These are phyloP conservation scores for Dendrothele bispora DNA, from an alignment of 768 basidiomycete species.

Conservation along the genomic window DNA sequence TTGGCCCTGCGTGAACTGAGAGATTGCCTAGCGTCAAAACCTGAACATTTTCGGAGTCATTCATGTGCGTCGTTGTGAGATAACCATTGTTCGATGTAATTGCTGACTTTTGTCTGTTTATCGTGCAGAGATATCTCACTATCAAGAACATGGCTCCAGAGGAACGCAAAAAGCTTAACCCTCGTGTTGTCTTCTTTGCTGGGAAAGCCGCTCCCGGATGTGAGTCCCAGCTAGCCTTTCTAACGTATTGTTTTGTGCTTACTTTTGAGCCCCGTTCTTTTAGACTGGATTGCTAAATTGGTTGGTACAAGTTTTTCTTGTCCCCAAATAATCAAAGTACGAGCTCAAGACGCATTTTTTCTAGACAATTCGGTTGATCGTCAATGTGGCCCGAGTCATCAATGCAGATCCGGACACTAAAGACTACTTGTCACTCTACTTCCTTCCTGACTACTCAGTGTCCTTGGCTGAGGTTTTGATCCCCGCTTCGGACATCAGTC, in stretches of 20 bases:
- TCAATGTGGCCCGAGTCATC: slow-evolving; percentile 81
- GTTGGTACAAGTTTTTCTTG: slow-evolving; percentile 31
- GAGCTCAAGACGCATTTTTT: background rate
- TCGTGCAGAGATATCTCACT: slow-evolving; percentile 67
- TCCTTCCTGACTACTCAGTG: slow-evolving; percentile 95
- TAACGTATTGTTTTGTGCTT: background rate
- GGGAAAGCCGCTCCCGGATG: slow-evolving; percentile 96
- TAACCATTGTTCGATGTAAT: background rate
- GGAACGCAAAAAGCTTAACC: slow-evolving; percentile 80
- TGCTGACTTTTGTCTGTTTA: background rate
- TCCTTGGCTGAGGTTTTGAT: slow-evolving; percentile 82
- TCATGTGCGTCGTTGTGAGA: slow-evolving; percentile 67
- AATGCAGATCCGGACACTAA: slow-evolving; percentile 86
- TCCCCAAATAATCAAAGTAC: background rate
- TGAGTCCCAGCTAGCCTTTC: slow-evolving; percentile 33
- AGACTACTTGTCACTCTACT: slow-evolving; percentile 84
- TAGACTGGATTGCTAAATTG: slow-evolving; percentile 91
- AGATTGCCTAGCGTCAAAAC: slow-evolving; percentile 69
- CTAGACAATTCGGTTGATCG: slow-evolving; percentile 89
- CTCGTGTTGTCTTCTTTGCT: slow-evolving; percentile 94
- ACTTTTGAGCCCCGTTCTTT: slow-evolving; percentile 9
- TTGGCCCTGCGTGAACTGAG: background rate
- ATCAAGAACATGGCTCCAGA: slow-evolving; percentile 78
- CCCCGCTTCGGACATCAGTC: slow-evolving; percentile 91
- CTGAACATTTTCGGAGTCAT: slow-evolving; percentile 92